A percentile compares a stretch with the other conserved stretches of the same genome.
Conservation (phyloP, 2,329 filamentous ascomycete genomes). For the Colletotrichum kahawae region DNA sequence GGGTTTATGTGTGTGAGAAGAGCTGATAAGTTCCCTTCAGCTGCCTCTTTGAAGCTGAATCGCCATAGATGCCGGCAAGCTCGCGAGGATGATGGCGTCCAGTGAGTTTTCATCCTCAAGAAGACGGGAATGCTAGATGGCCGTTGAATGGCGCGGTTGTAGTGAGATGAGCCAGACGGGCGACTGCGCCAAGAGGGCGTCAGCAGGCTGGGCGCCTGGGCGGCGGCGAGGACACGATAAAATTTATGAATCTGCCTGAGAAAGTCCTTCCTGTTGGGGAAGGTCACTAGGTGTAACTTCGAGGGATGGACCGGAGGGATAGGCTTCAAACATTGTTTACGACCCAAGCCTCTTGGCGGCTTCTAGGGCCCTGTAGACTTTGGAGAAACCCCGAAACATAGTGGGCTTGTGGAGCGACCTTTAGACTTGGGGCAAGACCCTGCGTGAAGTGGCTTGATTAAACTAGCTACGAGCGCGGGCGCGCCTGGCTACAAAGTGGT, state of each 20-base stretch:
- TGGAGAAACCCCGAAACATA: background rate
- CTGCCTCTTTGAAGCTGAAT: slow-evolving; percentile 1
- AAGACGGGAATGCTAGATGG: background rate
- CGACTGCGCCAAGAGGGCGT: slow-evolving; percentile 13
- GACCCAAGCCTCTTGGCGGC: background rate
- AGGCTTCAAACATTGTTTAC: background rate
- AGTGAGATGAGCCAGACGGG: background rate
- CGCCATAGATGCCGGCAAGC: slow-evolving; percentile 5
- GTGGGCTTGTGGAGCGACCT: background rate
- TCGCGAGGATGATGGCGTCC: background rate
- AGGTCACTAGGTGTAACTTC: background rate
- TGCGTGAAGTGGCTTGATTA: too few relatives aligned
- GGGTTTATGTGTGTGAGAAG: background rate
- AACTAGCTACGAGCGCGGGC: too few relatives aligned
- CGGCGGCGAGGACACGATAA: background rate
- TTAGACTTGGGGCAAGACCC: background rate
- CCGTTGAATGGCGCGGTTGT: background rate
- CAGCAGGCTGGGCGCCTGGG: slow-evolving; percentile 11
- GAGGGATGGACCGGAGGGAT: background rate
- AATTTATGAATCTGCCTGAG: background rate
- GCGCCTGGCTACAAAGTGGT: too few relatives aligned
- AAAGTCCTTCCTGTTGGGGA: slow-evolving; percentile 3
- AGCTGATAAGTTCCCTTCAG: background rate
- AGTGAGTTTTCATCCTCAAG: background rate
- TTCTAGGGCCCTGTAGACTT: background rate